A percentile compares a stretch with the other conserved stretches of the same genome.
Evolutionary conservation across 2,329 filamentous ascomycete genomes (phyloP).

Genomic region (Colletotrichum nymphaeae): DNA sequence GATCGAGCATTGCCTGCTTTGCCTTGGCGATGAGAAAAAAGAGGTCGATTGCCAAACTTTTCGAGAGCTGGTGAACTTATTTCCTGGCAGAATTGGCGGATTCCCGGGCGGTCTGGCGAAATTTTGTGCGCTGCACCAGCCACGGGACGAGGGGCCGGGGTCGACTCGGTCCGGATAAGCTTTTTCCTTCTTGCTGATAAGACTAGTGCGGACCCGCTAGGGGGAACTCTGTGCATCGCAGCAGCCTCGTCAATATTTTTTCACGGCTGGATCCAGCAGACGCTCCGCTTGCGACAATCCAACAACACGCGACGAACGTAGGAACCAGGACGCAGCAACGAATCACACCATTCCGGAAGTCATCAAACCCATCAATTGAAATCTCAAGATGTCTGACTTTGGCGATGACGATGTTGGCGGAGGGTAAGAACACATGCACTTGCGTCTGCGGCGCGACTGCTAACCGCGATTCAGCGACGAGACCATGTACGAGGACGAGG

Average conservation of each 20-base stretch:
- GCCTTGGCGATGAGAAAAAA: not conserved
- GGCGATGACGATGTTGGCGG: constrained; percentile 65
- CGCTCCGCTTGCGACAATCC: constrained; percentile 24
- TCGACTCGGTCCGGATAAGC: constrained; percentile 33
- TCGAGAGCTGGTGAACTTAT: constrained; percentile 21
- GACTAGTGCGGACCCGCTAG: constrained; percentile 16
- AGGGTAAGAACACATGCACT: constrained; percentile 23
- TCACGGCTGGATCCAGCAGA: constrained; percentile 32
- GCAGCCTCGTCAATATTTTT: constrained; percentile 39
- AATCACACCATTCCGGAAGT: not conserved
- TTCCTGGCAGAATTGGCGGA: constrained; percentile 24
- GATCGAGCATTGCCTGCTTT: constrained; percentile 25
- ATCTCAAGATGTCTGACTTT: constrained; percentile 75
- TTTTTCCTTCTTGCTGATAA: constrained; percentile 19
- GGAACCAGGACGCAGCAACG: not conserved
- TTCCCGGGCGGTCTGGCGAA: constrained; percentile 28
- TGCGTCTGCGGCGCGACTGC: constrained; percentile 2
- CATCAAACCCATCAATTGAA: not conserved
- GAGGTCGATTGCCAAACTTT: not conserved
- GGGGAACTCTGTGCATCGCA: constrained; percentile 8
- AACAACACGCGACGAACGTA: constrained; percentile 4
- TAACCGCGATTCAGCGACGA: constrained; percentile 64
- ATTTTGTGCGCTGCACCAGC: constrained; percentile 29
- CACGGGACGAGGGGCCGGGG: constrained; percentile 8
- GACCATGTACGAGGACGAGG: constrained; percentile 75